These are phyloP conservation scores for Beauveria australis DNA, from an alignment of 2,329 filamentous ascomycete genomes.

Conservation along the genomic window DNA sequence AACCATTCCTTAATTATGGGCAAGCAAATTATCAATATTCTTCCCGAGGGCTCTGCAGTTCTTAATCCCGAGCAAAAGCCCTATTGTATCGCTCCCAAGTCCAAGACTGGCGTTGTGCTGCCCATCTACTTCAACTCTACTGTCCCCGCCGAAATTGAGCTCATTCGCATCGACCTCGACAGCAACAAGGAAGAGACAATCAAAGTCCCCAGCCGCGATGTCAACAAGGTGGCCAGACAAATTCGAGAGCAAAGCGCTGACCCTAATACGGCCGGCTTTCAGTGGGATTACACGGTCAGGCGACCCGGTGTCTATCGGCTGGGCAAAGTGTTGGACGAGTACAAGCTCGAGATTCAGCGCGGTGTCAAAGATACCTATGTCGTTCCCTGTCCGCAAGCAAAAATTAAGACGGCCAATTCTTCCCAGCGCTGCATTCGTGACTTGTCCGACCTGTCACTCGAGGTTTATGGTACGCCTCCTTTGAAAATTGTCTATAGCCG, in stretches of 20 bases:
- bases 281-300: conserved; percentile 67
- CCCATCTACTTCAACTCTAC: conserved; percentile 94
- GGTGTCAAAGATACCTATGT: conserved; percentile 71
- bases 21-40: conserved; percentile 93
- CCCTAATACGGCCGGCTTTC: conserved; percentile 49
- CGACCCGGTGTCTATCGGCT: conserved; percentile 84
- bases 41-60: conserved; percentile 89
- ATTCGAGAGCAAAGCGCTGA: conserved; percentile 59
- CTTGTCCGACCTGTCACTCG: conserved; percentile 73
- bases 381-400: conserved; percentile 74
- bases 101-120: conserved; percentile 53
- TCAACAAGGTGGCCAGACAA: conserved; percentile 65
- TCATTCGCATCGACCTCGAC: conserved; percentile 79
- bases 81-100: conserved; percentile 67
- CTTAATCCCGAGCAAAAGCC: conserved; percentile 75
- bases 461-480: conserved; percentile 82
- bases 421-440: conserved; percentile 75
- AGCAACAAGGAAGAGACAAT: conserved; percentile 74
- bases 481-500: conserved; percentile 89
- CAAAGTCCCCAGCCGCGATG: conserved; percentile 62
- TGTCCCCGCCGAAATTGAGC: conserved; percentile 76
- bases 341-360: conserved; percentile 84
- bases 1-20: conserved; percentile 91
- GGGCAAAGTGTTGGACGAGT: conserved; percentile 79
- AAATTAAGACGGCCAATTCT: conserved; percentile 55